phyloP scores from a whole-genome alignment of 169 alveolate species.

The Plasmodium cynomolgi region DNA sequence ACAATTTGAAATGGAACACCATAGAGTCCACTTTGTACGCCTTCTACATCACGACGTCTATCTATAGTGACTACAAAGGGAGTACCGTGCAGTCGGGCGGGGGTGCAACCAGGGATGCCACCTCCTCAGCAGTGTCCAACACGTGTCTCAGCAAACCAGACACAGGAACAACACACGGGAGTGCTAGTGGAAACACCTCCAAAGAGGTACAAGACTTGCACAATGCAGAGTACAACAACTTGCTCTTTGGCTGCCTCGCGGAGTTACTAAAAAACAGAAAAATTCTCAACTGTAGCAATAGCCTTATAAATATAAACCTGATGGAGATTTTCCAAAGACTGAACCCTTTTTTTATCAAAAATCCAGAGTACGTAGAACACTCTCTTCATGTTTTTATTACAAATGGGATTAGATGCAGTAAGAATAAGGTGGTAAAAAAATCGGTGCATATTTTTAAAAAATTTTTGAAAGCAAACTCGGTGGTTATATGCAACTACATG shows the following conservation, averaged over 20 bases:
- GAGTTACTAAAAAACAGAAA: slow-evolving; percentile 60
- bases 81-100: not conserved
- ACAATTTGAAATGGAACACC: slow-evolving; percentile 51
- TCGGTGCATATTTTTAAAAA: slow-evolving; percentile 70
- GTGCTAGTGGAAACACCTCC: not conserved
- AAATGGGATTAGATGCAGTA: slow-evolving; percentile 56
- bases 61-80: slow-evolving; percentile 48
- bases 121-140: not conserved
- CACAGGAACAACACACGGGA: not conserved
- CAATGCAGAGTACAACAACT: slow-evolving; percentile 8
- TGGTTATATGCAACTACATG: slow-evolving; percentile 37
- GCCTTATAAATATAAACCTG: slow-evolving; percentile 64
- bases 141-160: not conserved
- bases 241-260: slow-evolving; percentile 38
- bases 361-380: slow-evolving; percentile 61
- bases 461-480: slow-evolving; percentile 30
- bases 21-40: slow-evolving; percentile 61
- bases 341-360: slow-evolving; percentile 40
- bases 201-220: slow-evolving; percentile 7
- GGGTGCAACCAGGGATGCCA: not conserved
- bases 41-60: slow-evolving; percentile 55
- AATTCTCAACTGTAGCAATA: slow-evolving; percentile 43
- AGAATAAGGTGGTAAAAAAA: slow-evolving; percentile 32
- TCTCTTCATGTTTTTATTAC: slow-evolving; percentile 57
- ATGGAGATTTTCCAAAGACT: slow-evolving; percentile 72